Evolutionary conservation across 2,329 filamentous ascomycete genomes (phyloP).

Genomic region (Whalleya microplaca): DNA sequence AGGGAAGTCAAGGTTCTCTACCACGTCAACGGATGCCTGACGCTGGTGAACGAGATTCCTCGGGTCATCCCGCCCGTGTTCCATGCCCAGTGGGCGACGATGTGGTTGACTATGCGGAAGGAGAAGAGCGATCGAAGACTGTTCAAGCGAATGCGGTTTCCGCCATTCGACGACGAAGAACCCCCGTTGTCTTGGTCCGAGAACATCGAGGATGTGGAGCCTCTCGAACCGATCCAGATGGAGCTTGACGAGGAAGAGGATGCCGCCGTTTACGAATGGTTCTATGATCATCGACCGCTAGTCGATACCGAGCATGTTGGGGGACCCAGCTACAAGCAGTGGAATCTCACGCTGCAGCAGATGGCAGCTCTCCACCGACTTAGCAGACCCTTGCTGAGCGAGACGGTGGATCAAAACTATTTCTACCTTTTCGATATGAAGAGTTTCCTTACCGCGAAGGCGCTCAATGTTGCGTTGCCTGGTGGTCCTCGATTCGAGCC

Average conservation of each 20-base stretch:
- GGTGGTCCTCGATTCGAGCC: conserved; percentile 96
- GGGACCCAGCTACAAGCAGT: conserved; percentile 93
- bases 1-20: conserved; percentile 98
- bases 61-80: conserved; percentile 97
- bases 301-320: conserved; percentile 93
- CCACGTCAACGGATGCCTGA: conserved; percentile 96
- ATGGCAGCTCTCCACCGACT: conserved; percentile 95
- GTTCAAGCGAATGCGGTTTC: conserved; percentile 99
- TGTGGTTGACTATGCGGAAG: conserved; percentile 98
- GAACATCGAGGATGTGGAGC: conserved; percentile 98
- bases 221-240: conserved; percentile 97
- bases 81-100: conserved; percentile 98
- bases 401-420: conserved; percentile 95
- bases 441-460: conserved; percentile 94
- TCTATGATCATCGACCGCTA: conserved; percentile 92
- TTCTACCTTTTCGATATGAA: conserved; percentile 96
- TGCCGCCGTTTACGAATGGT: conserved; percentile 90
- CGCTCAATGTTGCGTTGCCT: conserved; percentile 95
- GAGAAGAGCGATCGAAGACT: conserved; percentile 95
- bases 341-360: conserved; percentile 91
- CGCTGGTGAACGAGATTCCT: conserved; percentile 93
- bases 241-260: conserved; percentile 95
- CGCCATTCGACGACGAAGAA: conserved; percentile 97
- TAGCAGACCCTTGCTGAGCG: conserved; percentile 86
- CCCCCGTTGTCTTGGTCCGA: conserved; percentile 97